A percentile compares a stretch with the other conserved stretches of the same genome.
Conservation (phyloP, 73 alveolate genomes). For the Paramecium biaurelia region DNA sequence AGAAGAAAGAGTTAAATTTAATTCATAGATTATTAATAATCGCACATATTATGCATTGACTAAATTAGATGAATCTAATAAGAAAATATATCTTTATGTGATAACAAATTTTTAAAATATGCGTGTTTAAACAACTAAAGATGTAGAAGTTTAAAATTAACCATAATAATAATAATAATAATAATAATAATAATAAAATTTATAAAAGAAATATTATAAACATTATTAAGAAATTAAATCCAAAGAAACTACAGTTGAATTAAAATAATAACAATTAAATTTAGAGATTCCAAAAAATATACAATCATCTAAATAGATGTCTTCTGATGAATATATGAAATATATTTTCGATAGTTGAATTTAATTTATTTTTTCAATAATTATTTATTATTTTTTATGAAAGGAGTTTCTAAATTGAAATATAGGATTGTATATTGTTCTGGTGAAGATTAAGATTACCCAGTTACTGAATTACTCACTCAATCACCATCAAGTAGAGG, state of each 20-base stretch:
- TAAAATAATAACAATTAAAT: not conserved
- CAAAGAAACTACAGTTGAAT: not conserved
- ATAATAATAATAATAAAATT: not conserved
- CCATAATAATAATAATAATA: not conserved
- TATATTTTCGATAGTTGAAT: not conserved
- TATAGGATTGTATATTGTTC: conserved; percentile 91
- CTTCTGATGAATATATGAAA: not conserved
- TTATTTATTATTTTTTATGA: not conserved
- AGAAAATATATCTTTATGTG: not conserved
- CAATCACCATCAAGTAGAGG: conserved; percentile 93
- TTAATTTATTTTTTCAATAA: not conserved
- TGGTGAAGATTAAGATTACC: conserved; percentile 94
- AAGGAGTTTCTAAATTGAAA: conserved; percentile 75
- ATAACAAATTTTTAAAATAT: not conserved
- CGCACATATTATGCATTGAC: not conserved
- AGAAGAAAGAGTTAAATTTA: not conserved
- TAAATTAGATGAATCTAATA: not conserved
- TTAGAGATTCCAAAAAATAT: not conserved
- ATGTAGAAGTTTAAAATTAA: not conserved
- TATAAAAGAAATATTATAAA: not conserved
- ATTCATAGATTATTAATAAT: not conserved
- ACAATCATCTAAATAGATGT: not conserved
- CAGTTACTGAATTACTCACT: conserved; percentile 89
- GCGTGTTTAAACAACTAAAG: not conserved
- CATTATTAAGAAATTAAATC: not conserved